These are phyloP conservation scores for Verticillium nubilum DNA, from an alignment of 2,329 filamentous ascomycete species.

Conservation along the genomic window DNA sequence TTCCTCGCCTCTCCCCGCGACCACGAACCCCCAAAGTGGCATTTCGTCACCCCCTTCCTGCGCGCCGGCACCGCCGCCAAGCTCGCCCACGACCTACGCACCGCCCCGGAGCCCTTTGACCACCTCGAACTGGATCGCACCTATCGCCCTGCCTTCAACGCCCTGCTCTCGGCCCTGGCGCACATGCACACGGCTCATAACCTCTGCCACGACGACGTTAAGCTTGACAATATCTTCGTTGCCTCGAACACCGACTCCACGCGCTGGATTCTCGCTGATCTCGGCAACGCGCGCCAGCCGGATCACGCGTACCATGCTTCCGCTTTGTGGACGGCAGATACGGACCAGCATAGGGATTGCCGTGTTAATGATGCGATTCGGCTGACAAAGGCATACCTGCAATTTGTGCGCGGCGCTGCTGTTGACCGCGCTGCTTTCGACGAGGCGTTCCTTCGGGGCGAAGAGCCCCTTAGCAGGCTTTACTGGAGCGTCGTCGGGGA, in stretches of 20 bases:
- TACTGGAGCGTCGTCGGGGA: conserved; percentile 17
- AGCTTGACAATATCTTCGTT: conserved; percentile 25
- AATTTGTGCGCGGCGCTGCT: conserved; percentile 19
- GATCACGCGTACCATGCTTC: conserved; percentile 24
- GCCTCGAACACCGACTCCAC: conserved; percentile 8
- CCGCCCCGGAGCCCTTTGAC: conserved; percentile 7
- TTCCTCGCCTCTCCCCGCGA: conserved; percentile 14
- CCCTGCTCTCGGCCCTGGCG: conserved; percentile 18
- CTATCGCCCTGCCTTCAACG: conserved; percentile 22
- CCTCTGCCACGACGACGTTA: conserved; percentile 27
- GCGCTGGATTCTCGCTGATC: conserved; percentile 24
- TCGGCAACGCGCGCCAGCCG: conserved; percentile 23
- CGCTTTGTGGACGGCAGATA: conserved; percentile 20
- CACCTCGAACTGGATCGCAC: conserved; percentile 20
- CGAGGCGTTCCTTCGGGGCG: conserved; percentile 15
- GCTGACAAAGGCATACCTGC: conserved; percentile 22
- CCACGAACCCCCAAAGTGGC: conserved; percentile 16
- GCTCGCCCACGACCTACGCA: conserved; percentile 16
- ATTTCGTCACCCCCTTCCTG: conserved; percentile 22
- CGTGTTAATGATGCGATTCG: conserved; percentile 24
- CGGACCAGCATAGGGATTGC: conserved; percentile 22
- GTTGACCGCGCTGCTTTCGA: conserved; percentile 17
- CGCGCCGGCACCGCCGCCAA: conserved; percentile 18
- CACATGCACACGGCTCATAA: conserved; percentile 17
- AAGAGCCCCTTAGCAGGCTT: conserved; percentile 17